These are phyloP conservation scores for Cicer chorassanicum DNA, from an alignment of 306 rosid species.

Conservation along the genomic window DNA sequence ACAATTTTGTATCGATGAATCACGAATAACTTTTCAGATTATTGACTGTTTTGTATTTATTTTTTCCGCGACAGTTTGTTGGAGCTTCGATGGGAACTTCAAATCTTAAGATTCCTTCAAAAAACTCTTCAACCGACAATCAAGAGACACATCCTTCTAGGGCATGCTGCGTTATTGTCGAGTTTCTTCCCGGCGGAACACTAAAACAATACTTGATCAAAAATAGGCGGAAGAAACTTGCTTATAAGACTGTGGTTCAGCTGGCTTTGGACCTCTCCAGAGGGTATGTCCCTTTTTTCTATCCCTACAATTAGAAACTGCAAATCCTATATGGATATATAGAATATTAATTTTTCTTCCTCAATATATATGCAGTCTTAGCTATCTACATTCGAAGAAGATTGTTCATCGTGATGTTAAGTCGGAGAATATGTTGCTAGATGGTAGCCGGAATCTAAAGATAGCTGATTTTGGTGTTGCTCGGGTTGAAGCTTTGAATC, in stretches of 20 bases:
- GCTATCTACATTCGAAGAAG: slow-evolving; percentile 77
- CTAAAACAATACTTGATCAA: slow-evolving; percentile 70
- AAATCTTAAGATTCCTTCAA: slow-evolving; percentile 72
- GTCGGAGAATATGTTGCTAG: slow-evolving; percentile 80
- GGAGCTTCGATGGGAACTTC: slow-evolving; percentile 95
- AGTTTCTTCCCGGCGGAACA: slow-evolving; percentile 88
- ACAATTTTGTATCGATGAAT: slow-evolving; percentile 25
- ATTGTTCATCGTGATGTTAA: slow-evolving; percentile 89
- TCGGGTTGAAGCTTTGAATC: slow-evolving; percentile 86
- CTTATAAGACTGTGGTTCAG: slow-evolving; percentile 73
- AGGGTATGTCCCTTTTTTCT: slow-evolving; percentile 62
- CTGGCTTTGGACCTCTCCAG: slow-evolving; percentile 86
- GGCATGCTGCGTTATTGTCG: slow-evolving; percentile 89
- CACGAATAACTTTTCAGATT: slow-evolving; percentile 2
- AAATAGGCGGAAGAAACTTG: slow-evolving; percentile 73
- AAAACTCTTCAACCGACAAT: slow-evolving; percentile 46
- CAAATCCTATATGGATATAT: background rate
- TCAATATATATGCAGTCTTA: slow-evolving; percentile 59
- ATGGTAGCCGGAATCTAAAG: slow-evolving; percentile 58
- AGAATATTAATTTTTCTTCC: slow-evolving; percentile 4
- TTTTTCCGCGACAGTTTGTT: slow-evolving; percentile 63
- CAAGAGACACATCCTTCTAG: slow-evolving; percentile 63
- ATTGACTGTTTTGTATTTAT: slow-evolving; percentile 32
- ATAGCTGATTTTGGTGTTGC: slow-evolving; percentile 97
- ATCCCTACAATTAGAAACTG: background rate